Evolutionary conservation across 2,329 filamentous ascomycete genomes (phyloP), one percentile per base, ranked within the genome.

Genomic region (Colletotrichum lini): DNA sequence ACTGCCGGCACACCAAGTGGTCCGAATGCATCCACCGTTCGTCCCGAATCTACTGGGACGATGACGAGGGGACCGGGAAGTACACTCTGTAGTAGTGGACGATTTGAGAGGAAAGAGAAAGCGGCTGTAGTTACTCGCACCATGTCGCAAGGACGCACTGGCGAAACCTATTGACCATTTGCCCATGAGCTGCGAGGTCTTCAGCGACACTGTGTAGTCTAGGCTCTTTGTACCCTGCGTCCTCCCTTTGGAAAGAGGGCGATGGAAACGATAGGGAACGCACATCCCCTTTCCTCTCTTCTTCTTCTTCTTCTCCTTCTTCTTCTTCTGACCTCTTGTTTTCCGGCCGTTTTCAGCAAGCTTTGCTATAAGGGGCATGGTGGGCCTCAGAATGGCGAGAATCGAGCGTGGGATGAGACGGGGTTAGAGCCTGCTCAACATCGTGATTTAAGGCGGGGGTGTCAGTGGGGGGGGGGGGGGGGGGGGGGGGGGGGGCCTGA

Each of bases 151-250:
- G 30, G 16, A 35, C n/a, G 50, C 42, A 30, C 58, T 23, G n/a
- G 56, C 57, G 50, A 69, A 61, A 70, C 70, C 35, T 70, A 30
- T 30, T 30, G 7, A 23, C 59, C 58, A 59, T 40, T 68, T 30
- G 30, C 30, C 30, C 40, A 35, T 8, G 23, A 38, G 23, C 16
- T 40, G 45, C 42, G 45, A 26, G 30, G 42, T 58, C 52, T 49
- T 60, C 45, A 47, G 49, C 35, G 45, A 60, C n/a, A 49, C 16
- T 38, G 23, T n/a, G 18, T 44, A 45, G 45, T 38, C 21, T 35
- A 26, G 59, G 54, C 30, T 15, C 23, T 26, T 15, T 7, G 13
- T 9, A 18, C n/a, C 30, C 45, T 16, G 9, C 16, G 30, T 21
- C 35, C 30, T 16, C 9, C 23, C 21, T 52, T 52, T 10, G 47